Percentiles rank a stretch among this genome's conserved stretches.
phyloP scores from a whole-genome alignment of 2,329 filamentous ascomycete species.

The Teratosphaeria gauchensis region DNA sequence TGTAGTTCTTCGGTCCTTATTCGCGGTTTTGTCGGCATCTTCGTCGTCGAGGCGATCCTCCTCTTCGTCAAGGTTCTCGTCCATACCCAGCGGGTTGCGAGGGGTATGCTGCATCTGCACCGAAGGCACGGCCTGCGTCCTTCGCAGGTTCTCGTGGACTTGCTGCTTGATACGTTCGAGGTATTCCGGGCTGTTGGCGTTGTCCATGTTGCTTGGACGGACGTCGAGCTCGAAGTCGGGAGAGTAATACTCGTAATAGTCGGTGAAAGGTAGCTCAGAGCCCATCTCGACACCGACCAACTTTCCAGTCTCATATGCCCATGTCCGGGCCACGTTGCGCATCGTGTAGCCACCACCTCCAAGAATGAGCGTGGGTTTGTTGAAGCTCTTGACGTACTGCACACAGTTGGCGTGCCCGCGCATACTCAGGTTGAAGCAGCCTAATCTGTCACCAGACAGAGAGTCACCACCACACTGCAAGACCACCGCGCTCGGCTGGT shows the following conservation, averaged over 20 bases:
- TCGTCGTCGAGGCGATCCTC: slow-evolving; percentile 58
- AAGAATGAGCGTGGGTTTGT: slow-evolving; percentile 54
- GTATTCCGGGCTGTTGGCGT: slow-evolving; percentile 59
- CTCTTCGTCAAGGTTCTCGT: slow-evolving; percentile 47
- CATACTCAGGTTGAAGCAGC: slow-evolving; percentile 64
- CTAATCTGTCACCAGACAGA: slow-evolving; percentile 56
- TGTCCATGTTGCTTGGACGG: slow-evolving; percentile 62
- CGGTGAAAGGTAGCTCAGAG: slow-evolving; percentile 81
- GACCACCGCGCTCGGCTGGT: slow-evolving; percentile 57
- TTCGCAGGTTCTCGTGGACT: slow-evolving; percentile 57
- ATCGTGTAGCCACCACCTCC: slow-evolving; percentile 63
- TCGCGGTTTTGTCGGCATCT: slow-evolving; percentile 77
- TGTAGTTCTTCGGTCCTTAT: slow-evolving; percentile 73
- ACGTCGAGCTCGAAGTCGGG: slow-evolving; percentile 63
- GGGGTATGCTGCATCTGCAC: slow-evolving; percentile 58
- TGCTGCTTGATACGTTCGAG: slow-evolving; percentile 57
- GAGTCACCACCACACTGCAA: slow-evolving; percentile 61
- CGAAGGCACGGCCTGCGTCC: slow-evolving; percentile 50
- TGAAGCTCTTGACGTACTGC: slow-evolving; percentile 58
- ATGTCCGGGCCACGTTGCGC: slow-evolving; percentile 54
- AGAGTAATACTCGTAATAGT: slow-evolving; percentile 80
- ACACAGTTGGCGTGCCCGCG: slow-evolving; percentile 61
- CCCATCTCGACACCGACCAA: slow-evolving; percentile 76
- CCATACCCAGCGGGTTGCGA: slow-evolving; percentile 44
- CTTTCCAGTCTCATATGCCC: slow-evolving; percentile 61